Evolutionary conservation across 1,284 basidiomycete genomes (phyloP).

Genomic region (Kwoniella shivajii): DNA sequence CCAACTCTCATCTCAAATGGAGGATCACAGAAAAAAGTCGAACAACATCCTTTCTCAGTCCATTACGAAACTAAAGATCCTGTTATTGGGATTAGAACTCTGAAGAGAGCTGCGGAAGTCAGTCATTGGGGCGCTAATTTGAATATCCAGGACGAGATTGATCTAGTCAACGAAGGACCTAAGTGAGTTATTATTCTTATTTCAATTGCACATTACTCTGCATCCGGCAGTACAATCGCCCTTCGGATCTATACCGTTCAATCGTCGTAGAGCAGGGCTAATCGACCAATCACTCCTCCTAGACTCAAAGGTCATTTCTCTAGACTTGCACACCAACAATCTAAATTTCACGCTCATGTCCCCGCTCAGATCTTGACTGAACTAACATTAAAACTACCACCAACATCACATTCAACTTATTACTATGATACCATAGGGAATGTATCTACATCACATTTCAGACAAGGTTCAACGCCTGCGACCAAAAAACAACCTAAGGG

Average conservation of each 20-base stretch:
- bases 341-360: conserved; percentile 64
- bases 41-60: conserved; percentile 69
- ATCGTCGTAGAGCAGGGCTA: not conserved
- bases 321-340: conserved; percentile 82
- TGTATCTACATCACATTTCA: conserved; percentile 89
- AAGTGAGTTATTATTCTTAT: conserved; percentile 61
- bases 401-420: conserved; percentile 77
- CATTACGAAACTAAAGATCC: conserved; percentile 83
- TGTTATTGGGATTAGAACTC: conserved; percentile 70
- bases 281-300: conserved; percentile 4
- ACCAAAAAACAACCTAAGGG: conserved; percentile 14
- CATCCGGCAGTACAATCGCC: not conserved
- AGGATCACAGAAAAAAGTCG: conserved; percentile 49
- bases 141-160: conserved; percentile 86
- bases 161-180: conserved; percentile 84
- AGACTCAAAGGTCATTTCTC: conserved; percentile 96
- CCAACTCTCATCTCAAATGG: conserved; percentile 56
- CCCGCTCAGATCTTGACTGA: conserved; percentile 72
- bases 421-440: conserved; percentile 92
- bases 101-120: conserved; percentile 81
- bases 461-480: conserved; percentile 56
- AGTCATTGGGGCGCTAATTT: conserved; percentile 96
- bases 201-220: not conserved
- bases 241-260: not conserved
- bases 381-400: conserved; percentile 70